Evolutionary conservation across 768 basidiomycete species (phyloP), one percentile per base, ranked within the genome.

Genomic region (Russula emetica): DNA sequence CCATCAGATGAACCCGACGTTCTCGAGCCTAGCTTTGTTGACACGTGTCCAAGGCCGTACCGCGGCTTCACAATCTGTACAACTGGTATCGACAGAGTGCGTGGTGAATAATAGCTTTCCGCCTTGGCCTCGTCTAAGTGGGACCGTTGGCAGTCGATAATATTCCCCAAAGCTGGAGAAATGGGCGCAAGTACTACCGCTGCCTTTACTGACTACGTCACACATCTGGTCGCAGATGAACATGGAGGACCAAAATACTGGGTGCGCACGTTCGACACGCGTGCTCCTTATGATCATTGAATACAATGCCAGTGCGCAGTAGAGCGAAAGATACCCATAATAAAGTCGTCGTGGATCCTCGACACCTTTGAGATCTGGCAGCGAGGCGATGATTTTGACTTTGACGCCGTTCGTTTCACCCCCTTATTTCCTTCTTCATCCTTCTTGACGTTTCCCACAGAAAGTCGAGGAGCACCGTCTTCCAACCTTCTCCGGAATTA

Each of bases 171-270:
- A 70, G 92, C 90, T 0, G 76, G 83, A 26, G 88, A 94, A 68
- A 85, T 97, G 16, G 94, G 94, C 13, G 94, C 92, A 30, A 75
- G 75, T 4, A 79, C 83, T 50, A 80, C 83, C 18, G 81, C 76
- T 36, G 87, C 90, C 55, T 86, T 96, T 66, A 98, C 93, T 0
- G 88, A 92, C 71, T 79, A 79, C 52, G 88, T 91, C n/a, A 95
- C 93, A 0, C 94, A 96, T 77, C 81, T 98, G 24, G 79, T 98
- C 47, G 92, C 94, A 0, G 76, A 75, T n/a, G 80, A 78, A n/a
- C 86, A 90, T 70, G 90, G 90, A 3, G 86, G 92, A 24, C 82
- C 87, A 14, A 98, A 98, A 71, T 96, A 97, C 72, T 77, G 72
- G 74, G 94, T 90, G 61, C 63, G 81, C 73, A 24, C 51, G 6